Conservation (phyloP, 257 asterid species). For the Solanum tarijense region DNA sequence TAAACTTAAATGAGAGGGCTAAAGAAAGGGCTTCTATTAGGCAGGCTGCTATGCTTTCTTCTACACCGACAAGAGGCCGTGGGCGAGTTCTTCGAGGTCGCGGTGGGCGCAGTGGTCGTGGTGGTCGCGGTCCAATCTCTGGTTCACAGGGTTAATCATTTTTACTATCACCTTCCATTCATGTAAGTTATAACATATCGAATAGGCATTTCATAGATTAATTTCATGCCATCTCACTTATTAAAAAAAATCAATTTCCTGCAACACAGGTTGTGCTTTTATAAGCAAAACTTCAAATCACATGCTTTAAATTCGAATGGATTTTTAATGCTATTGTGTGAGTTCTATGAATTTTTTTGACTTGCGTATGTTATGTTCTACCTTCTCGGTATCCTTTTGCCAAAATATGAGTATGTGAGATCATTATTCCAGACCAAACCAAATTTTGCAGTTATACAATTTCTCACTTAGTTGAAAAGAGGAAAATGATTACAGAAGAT, state of each 20-base stretch:
- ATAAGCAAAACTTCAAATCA: not conserved
- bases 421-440: not conserved
- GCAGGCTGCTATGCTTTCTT: conserved; percentile 32
- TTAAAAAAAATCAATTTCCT: not conserved
- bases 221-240: not conserved
- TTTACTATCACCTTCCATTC: not conserved
- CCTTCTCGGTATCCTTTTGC: not conserved
- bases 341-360: not conserved
- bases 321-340: not conserved
- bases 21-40: conserved; percentile 41
- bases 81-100: conserved; percentile 59
- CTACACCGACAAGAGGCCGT: conserved; percentile 47
- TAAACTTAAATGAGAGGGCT: conserved; percentile 61
- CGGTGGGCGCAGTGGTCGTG: conserved; percentile 42
- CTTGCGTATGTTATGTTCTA: not conserved
- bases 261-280: not conserved
- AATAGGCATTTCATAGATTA: not conserved
- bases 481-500: not conserved
- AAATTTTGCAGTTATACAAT: not conserved
- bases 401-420: not conserved
- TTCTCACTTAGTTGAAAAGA: not conserved
- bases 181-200: not conserved
- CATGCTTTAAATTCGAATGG: not conserved
- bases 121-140: conserved; percentile 45
- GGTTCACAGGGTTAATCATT: conserved; percentile 9